Conservation (phyloP, 139 green algal genomes). For the Coelastrella sp. region DNA sequence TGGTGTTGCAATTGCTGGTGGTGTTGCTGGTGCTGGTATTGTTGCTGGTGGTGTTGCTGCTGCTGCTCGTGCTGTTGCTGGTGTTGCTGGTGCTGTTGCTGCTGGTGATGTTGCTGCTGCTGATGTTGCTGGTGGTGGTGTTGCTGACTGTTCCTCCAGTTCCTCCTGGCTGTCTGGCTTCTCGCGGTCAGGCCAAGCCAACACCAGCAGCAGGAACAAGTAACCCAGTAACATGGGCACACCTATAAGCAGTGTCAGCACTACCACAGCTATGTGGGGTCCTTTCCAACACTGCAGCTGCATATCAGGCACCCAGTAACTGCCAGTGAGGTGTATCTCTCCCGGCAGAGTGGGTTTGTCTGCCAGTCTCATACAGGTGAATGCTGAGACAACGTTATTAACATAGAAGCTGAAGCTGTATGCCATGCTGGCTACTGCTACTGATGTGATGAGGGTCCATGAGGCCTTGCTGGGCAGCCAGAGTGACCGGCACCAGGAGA, state of each 20-base stretch:
- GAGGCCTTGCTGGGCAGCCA: neutral
- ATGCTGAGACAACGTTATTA: neutral
- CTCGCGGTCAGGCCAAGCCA: constrained; percentile 13
- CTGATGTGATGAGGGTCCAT: neutral
- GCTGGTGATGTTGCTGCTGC: constrained; percentile 7
- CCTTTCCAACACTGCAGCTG: constrained; percentile 34
- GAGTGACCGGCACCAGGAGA: neutral
- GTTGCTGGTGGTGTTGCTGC: neutral
- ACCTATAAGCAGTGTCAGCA: neutral
- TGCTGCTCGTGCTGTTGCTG: neutral
- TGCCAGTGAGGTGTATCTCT: constrained; percentile 17
- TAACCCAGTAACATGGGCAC: constrained; percentile 28
- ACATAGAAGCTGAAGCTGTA: constrained; percentile 32
- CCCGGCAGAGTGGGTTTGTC: neutral
- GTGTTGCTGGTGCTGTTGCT: neutral
- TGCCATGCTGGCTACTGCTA: constrained; percentile 10
- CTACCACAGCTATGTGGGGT: constrained; percentile 2
- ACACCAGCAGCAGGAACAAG: constrained; percentile 20
- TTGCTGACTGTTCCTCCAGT: neutral
- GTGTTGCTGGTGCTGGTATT: neutral
- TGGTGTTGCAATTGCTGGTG: neutral
- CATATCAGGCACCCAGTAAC: constrained; percentile 32
- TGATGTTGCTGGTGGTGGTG: neutral
- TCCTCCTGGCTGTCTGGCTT: neutral
- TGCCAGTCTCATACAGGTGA: constrained; percentile 1